A percentile compares a stretch with the other conserved stretches of the same genome.
Evolutionary conservation across 495 filamentous ascomycete genomes (phyloP).

Genomic region (Echria macrotheca): DNA sequence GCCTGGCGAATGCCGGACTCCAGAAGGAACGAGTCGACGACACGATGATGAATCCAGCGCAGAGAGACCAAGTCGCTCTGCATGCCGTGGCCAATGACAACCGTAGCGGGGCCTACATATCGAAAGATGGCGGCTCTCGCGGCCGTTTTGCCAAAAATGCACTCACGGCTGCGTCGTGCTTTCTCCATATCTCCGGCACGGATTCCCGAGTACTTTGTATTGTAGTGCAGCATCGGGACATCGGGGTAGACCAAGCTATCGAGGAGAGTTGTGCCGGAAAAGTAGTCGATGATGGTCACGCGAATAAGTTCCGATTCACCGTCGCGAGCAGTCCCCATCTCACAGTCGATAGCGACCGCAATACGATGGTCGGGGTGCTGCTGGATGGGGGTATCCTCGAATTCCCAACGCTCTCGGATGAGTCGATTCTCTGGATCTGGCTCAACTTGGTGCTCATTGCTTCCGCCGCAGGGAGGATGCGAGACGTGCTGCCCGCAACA

Average conservation of each 20-base stretch:
- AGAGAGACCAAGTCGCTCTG: slow-evolving; percentile 24
- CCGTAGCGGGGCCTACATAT: slow-evolving; percentile 32
- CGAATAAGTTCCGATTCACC: slow-evolving; percentile 38
- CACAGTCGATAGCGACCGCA: slow-evolving; percentile 46
- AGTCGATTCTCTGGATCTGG: not conserved
- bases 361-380: not conserved
- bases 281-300: slow-evolving; percentile 39
- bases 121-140: slow-evolving; percentile 31
- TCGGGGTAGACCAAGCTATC: slow-evolving; percentile 39
- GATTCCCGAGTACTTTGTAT: slow-evolving; percentile 37
- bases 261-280: slow-evolving; percentile 37
- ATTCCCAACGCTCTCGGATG: slow-evolving; percentile 9
- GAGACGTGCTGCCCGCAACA: slow-evolving; percentile 6
- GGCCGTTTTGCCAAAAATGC: slow-evolving; percentile 22
- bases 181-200: slow-evolving; percentile 17
- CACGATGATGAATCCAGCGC: slow-evolving; percentile 9
- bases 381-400: not conserved
- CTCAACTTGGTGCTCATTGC: not conserved
- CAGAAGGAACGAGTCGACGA: slow-evolving; percentile 6
- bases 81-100: slow-evolving; percentile 31
- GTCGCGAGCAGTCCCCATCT: slow-evolving; percentile 35
- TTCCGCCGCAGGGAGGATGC: not conserved
- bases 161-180: slow-evolving; percentile 6
- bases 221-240: slow-evolving; percentile 33
- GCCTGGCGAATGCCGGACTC: slow-evolving; percentile 1